phyloP scores from a whole-genome alignment of 2,329 filamentous ascomycete species.

The Ascochyta rabiei region DNA sequence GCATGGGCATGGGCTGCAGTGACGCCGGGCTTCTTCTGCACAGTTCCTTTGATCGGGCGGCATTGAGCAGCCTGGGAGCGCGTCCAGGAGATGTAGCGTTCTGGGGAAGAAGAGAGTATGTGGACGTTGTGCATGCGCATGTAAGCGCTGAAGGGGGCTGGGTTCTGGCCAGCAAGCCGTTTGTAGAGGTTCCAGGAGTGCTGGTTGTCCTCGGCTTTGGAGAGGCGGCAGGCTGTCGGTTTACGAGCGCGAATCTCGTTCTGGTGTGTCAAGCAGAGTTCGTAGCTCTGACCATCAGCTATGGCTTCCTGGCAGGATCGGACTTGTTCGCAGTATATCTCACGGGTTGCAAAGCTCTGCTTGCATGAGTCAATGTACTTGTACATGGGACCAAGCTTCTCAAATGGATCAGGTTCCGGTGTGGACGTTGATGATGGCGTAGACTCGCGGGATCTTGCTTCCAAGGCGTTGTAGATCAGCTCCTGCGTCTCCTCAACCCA shows the following conservation, averaged over 20 bases:
- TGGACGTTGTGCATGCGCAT: constrained; percentile 68
- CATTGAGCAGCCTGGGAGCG: constrained; percentile 71
- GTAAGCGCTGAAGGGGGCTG: constrained; percentile 85
- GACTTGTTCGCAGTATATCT: constrained; percentile 70
- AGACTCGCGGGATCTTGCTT: constrained; percentile 36
- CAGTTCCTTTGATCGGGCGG: constrained; percentile 95
- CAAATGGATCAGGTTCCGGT: constrained; percentile 40
- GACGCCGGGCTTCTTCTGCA: constrained; percentile 73
- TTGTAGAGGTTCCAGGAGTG: constrained; percentile 73
- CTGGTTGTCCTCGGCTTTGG: constrained; percentile 41
- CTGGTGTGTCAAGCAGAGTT: constrained; percentile 81
- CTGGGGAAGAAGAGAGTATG: constrained; percentile 82
- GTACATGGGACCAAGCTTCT: constrained; percentile 33
- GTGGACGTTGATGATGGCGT: constrained; percentile 36
- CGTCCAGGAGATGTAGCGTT: constrained; percentile 81
- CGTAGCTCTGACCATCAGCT: constrained; percentile 80
- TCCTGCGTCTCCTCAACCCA: constrained; percentile 55
- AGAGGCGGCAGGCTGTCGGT: constrained; percentile 30
- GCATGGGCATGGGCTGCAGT: constrained; percentile 74
- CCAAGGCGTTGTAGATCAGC: constrained; percentile 37
- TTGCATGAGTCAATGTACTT: constrained; percentile 36
- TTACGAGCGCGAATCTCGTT: constrained; percentile 62
- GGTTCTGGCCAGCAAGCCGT: constrained; percentile 71
- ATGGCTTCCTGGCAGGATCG: constrained; percentile 72
- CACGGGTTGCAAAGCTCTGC: constrained; percentile 17